phyloP scores from a whole-genome alignment of 139 green algal species.

The Haematococcus lacustris region DNA sequence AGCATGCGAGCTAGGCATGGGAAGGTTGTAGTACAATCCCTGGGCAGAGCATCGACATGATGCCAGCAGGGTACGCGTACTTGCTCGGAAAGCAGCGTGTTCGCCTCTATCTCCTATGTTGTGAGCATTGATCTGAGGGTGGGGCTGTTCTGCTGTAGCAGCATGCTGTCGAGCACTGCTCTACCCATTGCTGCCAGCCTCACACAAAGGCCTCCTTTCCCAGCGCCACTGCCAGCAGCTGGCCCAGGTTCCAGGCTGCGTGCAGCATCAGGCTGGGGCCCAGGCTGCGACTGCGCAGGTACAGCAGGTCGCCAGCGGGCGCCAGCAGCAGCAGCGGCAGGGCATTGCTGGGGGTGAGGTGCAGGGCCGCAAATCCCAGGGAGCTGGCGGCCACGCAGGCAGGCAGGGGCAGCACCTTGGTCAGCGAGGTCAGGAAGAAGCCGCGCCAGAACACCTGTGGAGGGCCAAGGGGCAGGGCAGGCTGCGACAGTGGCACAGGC shows the following conservation, averaged over 20 bases:
- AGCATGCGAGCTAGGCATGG: no score
- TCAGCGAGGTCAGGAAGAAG: constrained; percentile 44
- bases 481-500: not conserved
- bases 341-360: constrained; percentile 24
- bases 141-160: no score
- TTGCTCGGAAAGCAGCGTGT: no score
- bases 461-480: no score
- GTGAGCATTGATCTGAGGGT: no score
- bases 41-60: no score
- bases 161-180: no score
- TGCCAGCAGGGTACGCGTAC: no score
- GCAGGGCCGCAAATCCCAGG: constrained; percentile 29
- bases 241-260: constrained; percentile 32
- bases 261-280: constrained; percentile 31
- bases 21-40: no score
- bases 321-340: constrained; percentile 29
- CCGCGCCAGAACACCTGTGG: constrained; percentile 45
- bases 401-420: constrained; percentile 31
- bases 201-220: constrained; percentile 40
- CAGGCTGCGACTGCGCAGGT: constrained; percentile 33
- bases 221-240: constrained; percentile 30
- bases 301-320: constrained; percentile 23
- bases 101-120: no score
- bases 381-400: constrained; percentile 30
- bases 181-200: no score